Base-by-base conservation (phyloP, 2,329 filamentous ascomycete species). In the Cordyceps pruinosa region DNA sequence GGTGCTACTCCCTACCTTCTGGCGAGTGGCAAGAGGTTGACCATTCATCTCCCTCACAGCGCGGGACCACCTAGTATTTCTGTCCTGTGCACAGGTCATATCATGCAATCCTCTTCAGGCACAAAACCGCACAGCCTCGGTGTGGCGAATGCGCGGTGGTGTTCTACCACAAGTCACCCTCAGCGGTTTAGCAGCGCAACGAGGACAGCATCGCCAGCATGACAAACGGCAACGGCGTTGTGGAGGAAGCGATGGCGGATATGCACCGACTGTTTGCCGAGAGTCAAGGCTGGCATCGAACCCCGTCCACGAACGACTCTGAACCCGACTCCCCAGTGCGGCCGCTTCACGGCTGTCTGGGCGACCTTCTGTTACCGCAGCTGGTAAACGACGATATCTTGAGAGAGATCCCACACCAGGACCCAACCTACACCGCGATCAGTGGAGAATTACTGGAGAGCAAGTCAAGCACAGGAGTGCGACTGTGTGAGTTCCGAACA, bases 111-210 rank as follows among this genome's bases (percentile, higher is more conserved):
- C 57, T 58, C 30, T 47, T 61, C 32, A 30, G 12, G 9, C 12
- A 23, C 4, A 25, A 34, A 13, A 50, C 46, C 5, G 7, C n/a
- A 1, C 69, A 72, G 47, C 69, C 70, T 1, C 51, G 59, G 3
- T 72, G 69, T 32, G 69, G 69, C 60, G 70, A 71, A 54, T 72
- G 70, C 41, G 65, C 70, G 21, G 64, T 64, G 19, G 46, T 70
- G 8, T 70, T 66, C 60, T 69, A 62, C 48, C 23, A 62, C 45
- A 26, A 49, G 4, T 26, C 49, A 12, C 37, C 51, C n/a, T 17
- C 37, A 6, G 62, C 59, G 2, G 15, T 45, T 23, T 70, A 68
- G 68, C 12, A 64, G 23, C 58, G 44, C 6, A 34, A 28, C 1
- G 44, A 57, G 3, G 70, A 71, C 46, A 2, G 61, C 1, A 9